Conservation (phyloP, 2,329 filamentous ascomycete genomes). For the Colletotrichum gloeosporioides region DNA sequence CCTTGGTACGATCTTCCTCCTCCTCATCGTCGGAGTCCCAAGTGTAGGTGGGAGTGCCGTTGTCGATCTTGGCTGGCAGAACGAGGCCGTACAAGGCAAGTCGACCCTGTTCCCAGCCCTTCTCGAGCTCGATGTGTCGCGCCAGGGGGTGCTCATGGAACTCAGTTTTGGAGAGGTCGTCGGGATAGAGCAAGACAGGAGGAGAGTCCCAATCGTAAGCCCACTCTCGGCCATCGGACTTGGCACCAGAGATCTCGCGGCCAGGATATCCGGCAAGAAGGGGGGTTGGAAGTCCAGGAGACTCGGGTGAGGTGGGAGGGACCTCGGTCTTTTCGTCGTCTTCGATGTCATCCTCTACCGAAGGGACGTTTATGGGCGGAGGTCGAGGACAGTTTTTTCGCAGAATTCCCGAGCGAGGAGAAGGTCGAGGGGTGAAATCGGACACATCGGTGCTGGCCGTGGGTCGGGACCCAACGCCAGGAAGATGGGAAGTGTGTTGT, state of each 20-base stretch:
- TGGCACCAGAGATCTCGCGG: constrained; percentile 41
- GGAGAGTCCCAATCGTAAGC: constrained; percentile 33
- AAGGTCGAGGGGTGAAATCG: background rate
- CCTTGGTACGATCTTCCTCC: background rate
- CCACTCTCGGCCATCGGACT: constrained; percentile 41
- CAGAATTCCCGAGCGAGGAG: background rate
- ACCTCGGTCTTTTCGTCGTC: background rate
- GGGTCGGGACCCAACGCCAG: background rate
- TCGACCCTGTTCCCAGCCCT: constrained; percentile 1
- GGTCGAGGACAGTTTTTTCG: background rate
- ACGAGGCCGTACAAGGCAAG: constrained; percentile 19
- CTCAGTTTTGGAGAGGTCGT: constrained; percentile 36
- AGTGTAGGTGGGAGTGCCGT: constrained; percentile 5
- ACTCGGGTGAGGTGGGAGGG: background rate
- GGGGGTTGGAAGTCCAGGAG: constrained; percentile 40
- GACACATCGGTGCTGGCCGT: background rate
- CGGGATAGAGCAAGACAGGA: constrained; percentile 36
- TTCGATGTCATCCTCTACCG: background rate
- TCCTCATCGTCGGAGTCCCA: constrained; percentile 21
- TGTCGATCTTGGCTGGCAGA: constrained; percentile 8
- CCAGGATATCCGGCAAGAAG: constrained; percentile 43
- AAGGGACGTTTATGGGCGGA: background rate
- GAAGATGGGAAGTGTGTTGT: background rate
- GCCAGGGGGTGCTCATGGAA: constrained; percentile 43
- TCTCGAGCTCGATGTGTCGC: constrained; percentile 17